These are phyloP conservation scores for Scenedesmus sp. DNA, from an alignment of 163 green algal genomes.

Conservation along the genomic window DNA sequence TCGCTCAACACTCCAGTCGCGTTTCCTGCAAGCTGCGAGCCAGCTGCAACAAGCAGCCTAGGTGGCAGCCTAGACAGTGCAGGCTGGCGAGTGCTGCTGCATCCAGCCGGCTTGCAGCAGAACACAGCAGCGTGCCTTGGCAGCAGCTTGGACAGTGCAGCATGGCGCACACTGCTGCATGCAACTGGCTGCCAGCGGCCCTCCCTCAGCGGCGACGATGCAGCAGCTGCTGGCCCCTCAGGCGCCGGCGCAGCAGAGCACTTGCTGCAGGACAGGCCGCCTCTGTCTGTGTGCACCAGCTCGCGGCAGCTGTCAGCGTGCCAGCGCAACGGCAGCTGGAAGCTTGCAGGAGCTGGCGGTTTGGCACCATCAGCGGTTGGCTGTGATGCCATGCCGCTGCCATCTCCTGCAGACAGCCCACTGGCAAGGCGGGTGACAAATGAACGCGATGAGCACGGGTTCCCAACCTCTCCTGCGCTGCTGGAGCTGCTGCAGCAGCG, in stretches of 20 bases:
- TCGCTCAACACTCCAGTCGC: background rate
- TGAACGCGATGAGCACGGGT: constrained; percentile 28
- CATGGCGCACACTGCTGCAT: background rate
- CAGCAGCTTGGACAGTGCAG: constrained; percentile 6
- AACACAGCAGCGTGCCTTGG: background rate
- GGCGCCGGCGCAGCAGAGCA: background rate
- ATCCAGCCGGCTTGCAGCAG: background rate
- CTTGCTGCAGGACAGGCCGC: background rate
- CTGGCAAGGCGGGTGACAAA: constrained; percentile 6
- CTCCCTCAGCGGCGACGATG: background rate
- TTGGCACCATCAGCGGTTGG: background rate
- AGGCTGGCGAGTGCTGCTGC: background rate
- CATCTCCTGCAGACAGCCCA: constrained; percentile 24
- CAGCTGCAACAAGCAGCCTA: background rate
- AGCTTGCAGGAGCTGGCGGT: background rate
- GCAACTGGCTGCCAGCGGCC: background rate
- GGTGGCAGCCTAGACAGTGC: background rate
- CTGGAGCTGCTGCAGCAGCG: constrained; percentile 28
- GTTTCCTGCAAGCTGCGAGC: background rate
- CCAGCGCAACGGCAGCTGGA: background rate
- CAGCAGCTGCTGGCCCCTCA: background rate
- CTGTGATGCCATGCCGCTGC: constrained; percentile 15
- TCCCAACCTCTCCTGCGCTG: constrained; percentile 17
- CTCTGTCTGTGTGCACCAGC: constrained; percentile 31
- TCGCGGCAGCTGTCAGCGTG: background rate